Conservation (phyloP, 2,329 filamentous ascomycete species). For the Penicillium sp. region DNA sequence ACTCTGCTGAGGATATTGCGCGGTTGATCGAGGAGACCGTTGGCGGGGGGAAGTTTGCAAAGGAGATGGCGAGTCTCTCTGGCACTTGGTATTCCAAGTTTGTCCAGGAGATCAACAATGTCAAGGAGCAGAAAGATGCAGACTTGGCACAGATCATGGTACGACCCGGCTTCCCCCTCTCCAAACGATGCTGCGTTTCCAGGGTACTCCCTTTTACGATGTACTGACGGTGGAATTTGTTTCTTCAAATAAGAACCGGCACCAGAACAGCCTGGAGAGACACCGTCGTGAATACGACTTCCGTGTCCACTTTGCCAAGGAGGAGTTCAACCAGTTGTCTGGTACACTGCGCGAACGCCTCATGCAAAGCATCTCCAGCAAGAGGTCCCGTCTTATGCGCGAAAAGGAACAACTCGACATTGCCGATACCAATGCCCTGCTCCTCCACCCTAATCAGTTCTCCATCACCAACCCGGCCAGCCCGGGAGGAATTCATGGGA, state of each 20-base stretch:
- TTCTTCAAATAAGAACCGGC: conserved; percentile 45
- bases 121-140: conserved; percentile 80
- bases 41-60: conserved; percentile 57
- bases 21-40: conserved; percentile 55
- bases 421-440: conserved; percentile 59
- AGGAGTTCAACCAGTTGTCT: conserved; percentile 56
- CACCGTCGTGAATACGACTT: conserved; percentile 54
- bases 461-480: conserved; percentile 59
- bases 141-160: conserved; percentile 78
- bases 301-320: conserved; percentile 55
- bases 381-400: conserved; percentile 52
- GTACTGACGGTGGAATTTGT: conserved; percentile 1
- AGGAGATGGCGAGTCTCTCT: conserved; percentile 59
- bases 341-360: conserved; percentile 57
- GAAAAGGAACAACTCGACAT: conserved; percentile 64
- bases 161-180: conserved; percentile 15
- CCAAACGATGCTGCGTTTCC: not conserved
- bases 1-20: conserved; percentile 59
- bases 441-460: conserved; percentile 61
- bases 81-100: conserved; percentile 82
- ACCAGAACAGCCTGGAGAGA: conserved; percentile 51
- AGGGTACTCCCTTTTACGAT: not conserved
- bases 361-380: conserved; percentile 52
- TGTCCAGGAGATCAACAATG: conserved; percentile 77
- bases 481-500: conserved; percentile 54